Conservation (phyloP, 495 filamentous ascomycete genomes). For the Podospora pseudocomata region DNA sequence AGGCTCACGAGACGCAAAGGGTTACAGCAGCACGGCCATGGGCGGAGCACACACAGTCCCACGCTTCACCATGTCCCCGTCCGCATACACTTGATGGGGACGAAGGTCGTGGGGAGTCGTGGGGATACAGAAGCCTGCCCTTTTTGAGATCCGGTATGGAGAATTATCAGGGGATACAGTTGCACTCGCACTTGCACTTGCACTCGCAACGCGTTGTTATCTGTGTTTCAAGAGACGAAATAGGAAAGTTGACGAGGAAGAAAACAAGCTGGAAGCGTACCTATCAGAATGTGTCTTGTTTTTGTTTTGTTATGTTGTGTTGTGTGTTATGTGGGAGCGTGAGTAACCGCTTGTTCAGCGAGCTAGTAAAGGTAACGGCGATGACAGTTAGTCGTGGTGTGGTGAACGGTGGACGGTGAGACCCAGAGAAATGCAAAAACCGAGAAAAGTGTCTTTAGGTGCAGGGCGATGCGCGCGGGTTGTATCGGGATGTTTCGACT, state of each 20-base stretch:
- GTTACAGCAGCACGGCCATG: conserved; percentile 18
- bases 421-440: conserved; percentile 1
- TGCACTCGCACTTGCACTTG: neutral
- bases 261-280: neutral
- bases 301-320: neutral
- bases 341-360: too few relatives aligned
- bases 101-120: too few relatives aligned
- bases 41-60: conserved; percentile 14
- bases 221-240: too few relatives aligned
- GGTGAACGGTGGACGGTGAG: neutral
- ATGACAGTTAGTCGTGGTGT: too few relatives aligned
- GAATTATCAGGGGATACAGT: neutral
- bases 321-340: neutral
- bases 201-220: neutral
- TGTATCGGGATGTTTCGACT: conserved; percentile 12
- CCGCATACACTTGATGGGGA: conserved; percentile 2
- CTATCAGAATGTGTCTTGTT: neutral
- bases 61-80: conserved; percentile 14
- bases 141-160: neutral
- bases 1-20: conserved; percentile 29
- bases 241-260: neutral
- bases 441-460: conserved; percentile 4
- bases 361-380: neutral
- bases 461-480: conserved; percentile 6
- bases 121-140: too few relatives aligned